Evolutionary conservation across 106 monocot genomes (phyloP), one percentile per base, ranked within the genome.

Genomic region (Dendrobium chrysotoxum): DNA sequence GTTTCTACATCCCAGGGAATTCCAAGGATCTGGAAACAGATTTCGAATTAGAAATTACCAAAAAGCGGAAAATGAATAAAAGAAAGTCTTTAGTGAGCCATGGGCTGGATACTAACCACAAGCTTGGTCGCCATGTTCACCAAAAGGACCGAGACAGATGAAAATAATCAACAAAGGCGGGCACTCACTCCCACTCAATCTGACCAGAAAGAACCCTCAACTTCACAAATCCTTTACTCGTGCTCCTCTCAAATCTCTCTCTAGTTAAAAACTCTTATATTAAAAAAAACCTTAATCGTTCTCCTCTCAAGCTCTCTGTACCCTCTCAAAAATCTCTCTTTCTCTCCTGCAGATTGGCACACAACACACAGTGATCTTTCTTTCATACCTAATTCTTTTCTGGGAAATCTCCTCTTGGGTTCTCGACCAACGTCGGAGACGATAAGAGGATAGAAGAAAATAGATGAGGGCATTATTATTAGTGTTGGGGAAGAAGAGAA

Each of bases 1-100:
- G 91, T 88, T 12, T 91, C 91, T 50, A 91, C 91, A 67, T 88
- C 91, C 91, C 91, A 91, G 2, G 91, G 88, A 30, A 88, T 86
- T 55, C 91, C 91, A 81, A 91, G 91, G 40, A 88, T 88, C 91
- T 91, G 35, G 17, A 54, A 38, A 28, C 44, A 80, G 9, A 57
- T 25, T 25, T 30, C 31, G 47, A 66, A 53, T 76, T 42, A 39
- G 42, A 66, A 70, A 28, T 20, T 15, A 18, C 7, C 55, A 42
- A 10, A 31, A 64, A 5, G 9, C 35, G 35, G 17, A 64, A 65
- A 15, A 12, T n/a, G 16, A 64, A 76, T 50, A 4, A n/a, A 75
- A 75, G 39, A 57, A 67, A 38, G 26, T 12, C 3, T 44, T 40
- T 26, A 2, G 21, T 39, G 15, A 28, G 28, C n/a, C 21, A 26